Conservation (phyloP, 257 asterid species). For the Ocimum tenuiflorum region DNA sequence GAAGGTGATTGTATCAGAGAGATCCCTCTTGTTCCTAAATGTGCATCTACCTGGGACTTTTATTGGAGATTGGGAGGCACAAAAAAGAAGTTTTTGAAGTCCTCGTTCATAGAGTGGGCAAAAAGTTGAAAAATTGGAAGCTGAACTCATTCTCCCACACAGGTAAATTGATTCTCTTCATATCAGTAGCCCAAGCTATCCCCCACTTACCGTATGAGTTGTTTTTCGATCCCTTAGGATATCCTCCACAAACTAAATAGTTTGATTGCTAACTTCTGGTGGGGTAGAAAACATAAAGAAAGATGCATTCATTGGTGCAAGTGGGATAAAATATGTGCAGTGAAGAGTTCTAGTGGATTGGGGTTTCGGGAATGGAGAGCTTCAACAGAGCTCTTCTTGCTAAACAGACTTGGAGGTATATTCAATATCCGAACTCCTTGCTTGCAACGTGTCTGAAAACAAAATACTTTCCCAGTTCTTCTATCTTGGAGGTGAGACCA, state of each 20-base stretch:
- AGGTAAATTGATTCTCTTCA: not conserved
- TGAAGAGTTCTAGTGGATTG: not conserved
- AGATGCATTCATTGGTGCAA: not conserved
- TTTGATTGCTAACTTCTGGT: not conserved
- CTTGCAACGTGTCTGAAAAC: too few relatives aligned
- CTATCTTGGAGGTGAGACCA: too few relatives aligned
- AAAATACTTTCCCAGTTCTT: too few relatives aligned
- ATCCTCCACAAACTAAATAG: too few relatives aligned
- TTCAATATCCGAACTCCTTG: too few relatives aligned
- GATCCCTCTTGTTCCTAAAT: not conserved
- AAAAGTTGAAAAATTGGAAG: not conserved
- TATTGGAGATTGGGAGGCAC: not conserved
- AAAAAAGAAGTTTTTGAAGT: too few relatives aligned
- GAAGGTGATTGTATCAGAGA: not conserved
- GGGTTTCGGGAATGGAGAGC: not conserved
- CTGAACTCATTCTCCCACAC: not conserved
- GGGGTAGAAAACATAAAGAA: not conserved
- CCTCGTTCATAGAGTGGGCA: not conserved
- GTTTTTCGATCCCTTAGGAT: not conserved
- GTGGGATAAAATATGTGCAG: not conserved
- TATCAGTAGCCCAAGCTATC: not conserved
- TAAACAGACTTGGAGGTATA: too few relatives aligned
- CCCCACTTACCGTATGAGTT: not conserved
- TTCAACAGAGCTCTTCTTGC: not conserved
- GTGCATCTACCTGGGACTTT: not conserved